Conservation (phyloP, 2,329 filamentous ascomycete species). For the Leptographium wingfieldii region DNA sequence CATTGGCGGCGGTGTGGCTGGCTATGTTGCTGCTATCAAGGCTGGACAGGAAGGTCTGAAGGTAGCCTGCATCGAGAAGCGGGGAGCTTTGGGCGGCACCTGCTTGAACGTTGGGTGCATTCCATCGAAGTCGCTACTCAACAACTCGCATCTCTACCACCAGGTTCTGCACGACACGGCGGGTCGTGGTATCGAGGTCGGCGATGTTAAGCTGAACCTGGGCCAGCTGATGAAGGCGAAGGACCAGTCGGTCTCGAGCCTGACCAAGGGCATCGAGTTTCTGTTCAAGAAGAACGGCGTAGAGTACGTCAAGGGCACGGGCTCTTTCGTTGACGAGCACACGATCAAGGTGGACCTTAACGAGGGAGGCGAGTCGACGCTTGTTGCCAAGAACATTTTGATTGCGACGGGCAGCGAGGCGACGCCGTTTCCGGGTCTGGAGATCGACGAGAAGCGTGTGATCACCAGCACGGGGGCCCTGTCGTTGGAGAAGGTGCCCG, state of each 20-base stretch:
- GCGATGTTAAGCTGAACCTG: constrained; percentile 93
- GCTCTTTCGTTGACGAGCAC: constrained; percentile 76
- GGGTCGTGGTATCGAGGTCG: constrained; percentile 91
- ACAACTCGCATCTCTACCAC: constrained; percentile 98
- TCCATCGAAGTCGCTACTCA: constrained; percentile 96
- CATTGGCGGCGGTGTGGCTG: constrained; percentile 94
- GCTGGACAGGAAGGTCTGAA: constrained; percentile 95
- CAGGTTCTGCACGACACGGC: constrained; percentile 95
- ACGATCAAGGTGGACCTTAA: constrained; percentile 82
- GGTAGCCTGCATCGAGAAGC: constrained; percentile 97
- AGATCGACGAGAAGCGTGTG: constrained; percentile 95
- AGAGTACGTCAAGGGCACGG: constrained; percentile 92
- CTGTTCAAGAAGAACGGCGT: constrained; percentile 99
- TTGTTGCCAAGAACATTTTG: constrained; percentile 92
- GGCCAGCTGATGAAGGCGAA: constrained; percentile 97
- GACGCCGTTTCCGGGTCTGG: constrained; percentile 89
- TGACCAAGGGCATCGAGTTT: constrained; percentile 97
- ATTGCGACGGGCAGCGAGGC: constrained; percentile 94
- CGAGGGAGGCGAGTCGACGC: constrained; percentile 79
- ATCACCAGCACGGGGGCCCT: constrained; percentile 94
- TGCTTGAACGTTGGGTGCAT: constrained; percentile 99
- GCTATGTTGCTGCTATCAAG: constrained; percentile 98
- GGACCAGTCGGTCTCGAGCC: constrained; percentile 72
- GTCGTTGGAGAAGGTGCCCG: constrained; percentile 76
- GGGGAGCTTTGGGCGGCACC: constrained; percentile 85